Evolutionary conservation across 2,329 filamentous ascomycete genomes (phyloP).

Genomic region (Hymenoscyphus occultus): DNA sequence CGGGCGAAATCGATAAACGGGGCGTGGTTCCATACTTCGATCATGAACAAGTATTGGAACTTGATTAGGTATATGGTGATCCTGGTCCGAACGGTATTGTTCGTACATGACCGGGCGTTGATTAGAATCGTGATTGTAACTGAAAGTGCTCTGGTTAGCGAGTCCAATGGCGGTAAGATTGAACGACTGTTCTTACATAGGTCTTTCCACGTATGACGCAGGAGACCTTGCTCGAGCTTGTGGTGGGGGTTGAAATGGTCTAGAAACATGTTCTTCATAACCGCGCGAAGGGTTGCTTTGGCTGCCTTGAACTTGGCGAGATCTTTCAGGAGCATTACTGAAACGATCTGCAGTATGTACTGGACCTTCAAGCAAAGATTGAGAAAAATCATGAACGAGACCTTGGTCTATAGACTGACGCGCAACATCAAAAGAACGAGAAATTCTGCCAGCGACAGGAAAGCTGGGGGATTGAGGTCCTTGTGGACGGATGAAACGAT

Average conservation of each 20-base stretch:
- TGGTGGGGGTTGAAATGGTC: conserved; percentile 21
- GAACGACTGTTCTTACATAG: conserved; percentile 28
- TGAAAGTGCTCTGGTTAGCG: conserved; percentile 21
- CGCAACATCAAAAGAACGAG: conserved; percentile 28
- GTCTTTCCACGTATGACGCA: conserved; percentile 27
- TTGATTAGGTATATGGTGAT: conserved; percentile 9
- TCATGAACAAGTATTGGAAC: conserved; percentile 13
- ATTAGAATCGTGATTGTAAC: conserved; percentile 5
- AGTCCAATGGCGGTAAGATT: conserved; percentile 4
- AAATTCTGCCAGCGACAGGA: conserved; percentile 24
- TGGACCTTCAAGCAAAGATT: conserved; percentile 30
- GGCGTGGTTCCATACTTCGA: conserved; percentile 8
- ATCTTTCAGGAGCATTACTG: conserved; percentile 25
- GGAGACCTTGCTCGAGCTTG: conserved; percentile 29
- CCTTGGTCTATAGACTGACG: conserved; percentile 25
- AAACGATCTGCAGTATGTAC: conserved; percentile 25
- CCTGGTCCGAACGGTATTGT: conserved; percentile 7
- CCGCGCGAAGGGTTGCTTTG: conserved; percentile 17
- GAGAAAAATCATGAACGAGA: conserved; percentile 33
- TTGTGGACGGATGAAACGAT: conserved; percentile 17
- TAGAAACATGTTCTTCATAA: conserved; percentile 24
- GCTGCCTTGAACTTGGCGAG: conserved; percentile 19
- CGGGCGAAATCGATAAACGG: conserved; percentile 15
- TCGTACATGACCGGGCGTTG: conserved; percentile 19
- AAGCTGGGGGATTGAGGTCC: conserved; percentile 23